Evolutionary conservation across 208 protist species (phyloP).

Genomic region (Crithidia brevicula): DNA sequence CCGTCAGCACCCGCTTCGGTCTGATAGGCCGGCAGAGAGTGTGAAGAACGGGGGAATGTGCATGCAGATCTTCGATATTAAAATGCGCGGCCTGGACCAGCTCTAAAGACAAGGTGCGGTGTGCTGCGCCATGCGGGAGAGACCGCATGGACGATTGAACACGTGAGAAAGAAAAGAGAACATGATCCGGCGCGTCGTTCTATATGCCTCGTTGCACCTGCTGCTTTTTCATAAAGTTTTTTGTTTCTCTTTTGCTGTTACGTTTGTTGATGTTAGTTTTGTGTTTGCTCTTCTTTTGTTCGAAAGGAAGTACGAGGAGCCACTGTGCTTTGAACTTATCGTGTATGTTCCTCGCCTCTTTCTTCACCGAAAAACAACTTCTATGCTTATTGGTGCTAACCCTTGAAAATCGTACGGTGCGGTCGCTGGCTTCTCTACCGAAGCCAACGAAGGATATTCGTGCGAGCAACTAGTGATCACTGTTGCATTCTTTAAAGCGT

Average conservation of each 20-base stretch:
- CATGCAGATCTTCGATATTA: constrained; percentile 91
- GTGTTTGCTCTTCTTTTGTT: background rate
- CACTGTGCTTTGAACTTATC: too few relatives aligned
- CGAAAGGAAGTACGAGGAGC: too few relatives aligned
- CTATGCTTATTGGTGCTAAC: too few relatives aligned
- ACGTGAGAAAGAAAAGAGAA: background rate
- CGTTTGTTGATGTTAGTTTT: background rate
- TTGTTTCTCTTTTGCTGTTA: background rate
- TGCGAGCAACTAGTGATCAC: too few relatives aligned
- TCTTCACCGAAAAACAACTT: too few relatives aligned
- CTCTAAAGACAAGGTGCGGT: constrained; percentile 20
- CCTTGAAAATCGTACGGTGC: too few relatives aligned
- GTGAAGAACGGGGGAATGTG: constrained; percentile 79
- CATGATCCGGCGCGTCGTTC: background rate
- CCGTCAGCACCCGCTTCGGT: constrained; percentile 49
- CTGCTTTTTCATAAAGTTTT: background rate
- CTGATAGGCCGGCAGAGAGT: constrained; percentile 54
- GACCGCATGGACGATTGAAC: too few relatives aligned
- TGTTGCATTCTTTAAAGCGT: too few relatives aligned
- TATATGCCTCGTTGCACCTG: background rate
- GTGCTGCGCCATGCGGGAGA: too few relatives aligned
- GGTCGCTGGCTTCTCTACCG: too few relatives aligned
- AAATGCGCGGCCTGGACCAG: constrained; percentile 55
- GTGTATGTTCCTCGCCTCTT: too few relatives aligned
- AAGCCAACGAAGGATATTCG: too few relatives aligned